Conservation (phyloP, 2,329 filamentous ascomycete species). For the Colletotrichum sp. region DNA sequence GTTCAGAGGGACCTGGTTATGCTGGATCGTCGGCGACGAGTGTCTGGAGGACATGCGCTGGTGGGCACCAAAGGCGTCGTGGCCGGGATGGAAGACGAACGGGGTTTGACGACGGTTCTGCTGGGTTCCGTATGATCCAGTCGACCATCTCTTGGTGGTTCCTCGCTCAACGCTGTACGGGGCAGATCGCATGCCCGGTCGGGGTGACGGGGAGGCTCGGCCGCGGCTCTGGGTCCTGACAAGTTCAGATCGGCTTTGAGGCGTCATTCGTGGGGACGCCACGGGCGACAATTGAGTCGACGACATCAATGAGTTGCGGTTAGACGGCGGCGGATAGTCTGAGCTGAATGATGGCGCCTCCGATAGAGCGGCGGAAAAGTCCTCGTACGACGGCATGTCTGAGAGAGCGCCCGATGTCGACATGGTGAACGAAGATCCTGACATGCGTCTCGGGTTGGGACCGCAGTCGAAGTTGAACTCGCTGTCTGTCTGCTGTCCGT, state of each 20-base stretch:
- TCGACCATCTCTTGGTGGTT: constrained; percentile 79
- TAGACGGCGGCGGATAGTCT: constrained; percentile 71
- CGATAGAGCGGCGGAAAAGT: constrained; percentile 69
- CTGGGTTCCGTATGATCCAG: constrained; percentile 70
- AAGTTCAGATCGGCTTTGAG: constrained; percentile 64
- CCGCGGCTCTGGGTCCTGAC: constrained; percentile 71
- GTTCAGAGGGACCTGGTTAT: constrained; percentile 56
- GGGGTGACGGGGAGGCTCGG: constrained; percentile 74
- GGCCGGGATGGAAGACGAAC: constrained; percentile 66
- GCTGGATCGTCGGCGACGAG: constrained; percentile 54
- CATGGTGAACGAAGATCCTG: constrained; percentile 76
- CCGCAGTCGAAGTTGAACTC: constrained; percentile 58
- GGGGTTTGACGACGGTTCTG: constrained; percentile 62
- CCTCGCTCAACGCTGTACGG: constrained; percentile 73
- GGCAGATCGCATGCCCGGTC: constrained; percentile 69
- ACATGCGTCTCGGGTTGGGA: constrained; percentile 67
- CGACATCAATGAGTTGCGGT: constrained; percentile 73
- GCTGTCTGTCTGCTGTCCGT: constrained; percentile 51
- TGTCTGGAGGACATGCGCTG: constrained; percentile 61
- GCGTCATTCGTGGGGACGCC: constrained; percentile 71
- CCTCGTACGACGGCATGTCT: constrained; percentile 74
- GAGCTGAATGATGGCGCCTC: constrained; percentile 71
- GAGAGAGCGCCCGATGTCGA: constrained; percentile 70
- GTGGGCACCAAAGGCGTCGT: constrained; percentile 63
- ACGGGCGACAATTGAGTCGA: constrained; percentile 76